Base-by-base conservation (phyloP, 768 basidiomycete species). In the Asterophora lycoperdoides region DNA sequence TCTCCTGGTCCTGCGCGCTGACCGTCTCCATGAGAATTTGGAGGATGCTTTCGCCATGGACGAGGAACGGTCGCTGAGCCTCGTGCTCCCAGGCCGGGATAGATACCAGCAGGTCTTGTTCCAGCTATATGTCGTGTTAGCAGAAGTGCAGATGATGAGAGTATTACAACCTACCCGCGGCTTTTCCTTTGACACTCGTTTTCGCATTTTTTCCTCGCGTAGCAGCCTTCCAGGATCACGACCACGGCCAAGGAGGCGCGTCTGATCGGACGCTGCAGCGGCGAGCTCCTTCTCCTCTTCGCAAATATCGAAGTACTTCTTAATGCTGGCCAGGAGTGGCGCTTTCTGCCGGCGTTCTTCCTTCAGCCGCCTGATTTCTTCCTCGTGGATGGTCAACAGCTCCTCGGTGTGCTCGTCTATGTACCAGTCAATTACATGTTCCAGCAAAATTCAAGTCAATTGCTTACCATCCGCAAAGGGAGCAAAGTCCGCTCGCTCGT, bases 191-290 rank as follows among this genome's bases (percentile, higher is more conserved):
- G 76, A 77, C 11, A 99, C 93, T 23, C 94, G 76, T 65, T 97
- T 98, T 46, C 95, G 78, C 86, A 95, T 92, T 76, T 96, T 96
- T 72, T 97, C 95, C 67, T 99, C 95, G 51, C 91, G 78, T 44
- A 97, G 68, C 30, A 99, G 67, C 15, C 91, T 74, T 5, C 92
- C 92, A 5, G 92, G 87, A 71, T 93, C 88, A 48, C 91, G 76
- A 20, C 89, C 90, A 59, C 89, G 78, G 13, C 90, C 90, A 4
- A 89, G 78, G 7, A 95, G 71, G 33, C 93, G 80, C 13, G 78
- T 81, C 59, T 93, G 90, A 60, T 95, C 93, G 29, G 80, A 75
- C 2, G 89, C 88, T 3, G 86, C 78, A 2, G 81, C 83, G 35
- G 84, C 88, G 23, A 98, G 74, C 60, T 95, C 92, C 61, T 84